phyloP scores from a whole-genome alignment of 441 rosid species.

The Biscutella laevigata region DNA sequence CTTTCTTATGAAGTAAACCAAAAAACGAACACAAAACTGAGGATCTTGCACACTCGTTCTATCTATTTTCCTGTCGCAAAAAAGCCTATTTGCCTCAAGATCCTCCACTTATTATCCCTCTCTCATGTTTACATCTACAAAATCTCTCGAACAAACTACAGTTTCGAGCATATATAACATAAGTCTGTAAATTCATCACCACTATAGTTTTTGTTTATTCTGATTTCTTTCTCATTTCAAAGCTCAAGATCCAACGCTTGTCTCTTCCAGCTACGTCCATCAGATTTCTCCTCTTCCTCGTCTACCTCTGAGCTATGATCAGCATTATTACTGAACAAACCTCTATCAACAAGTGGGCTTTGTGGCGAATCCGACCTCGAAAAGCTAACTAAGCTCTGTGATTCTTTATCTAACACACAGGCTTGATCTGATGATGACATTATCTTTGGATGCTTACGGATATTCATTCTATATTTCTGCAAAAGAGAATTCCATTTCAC shows the following conservation, averaged over 20 bases:
- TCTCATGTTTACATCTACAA: constrained; percentile 28
- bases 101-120: constrained; percentile 16
- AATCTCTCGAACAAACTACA: constrained; percentile 15
- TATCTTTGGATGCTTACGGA: constrained; percentile 33
- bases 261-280: constrained; percentile 43
- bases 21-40: constrained; percentile 6
- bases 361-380: constrained; percentile 36
- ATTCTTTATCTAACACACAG: constrained; percentile 6
- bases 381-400: constrained; percentile 25
- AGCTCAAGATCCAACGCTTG: constrained; percentile 27
- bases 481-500: not conserved
- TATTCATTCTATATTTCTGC: constrained; percentile 58
- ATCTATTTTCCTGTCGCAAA: constrained; percentile 7
- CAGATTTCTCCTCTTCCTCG: constrained; percentile 35
- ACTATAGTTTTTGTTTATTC: too few species aligned
- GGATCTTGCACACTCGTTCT: constrained; percentile 20
- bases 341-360: constrained; percentile 29
- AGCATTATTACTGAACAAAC: constrained; percentile 15
- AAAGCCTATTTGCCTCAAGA: not conserved
- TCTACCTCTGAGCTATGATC: constrained; percentile 23
- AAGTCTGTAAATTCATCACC: constrained; percentile 15
- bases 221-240: too few species aligned
- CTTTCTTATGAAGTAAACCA: not conserved
- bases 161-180: constrained; percentile 14
- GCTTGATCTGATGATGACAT: constrained; percentile 18